Evolutionary conservation across 441 rosid species (phyloP), one percentile per base, ranked within the genome.

Genomic region (Brassica balearica): DNA sequence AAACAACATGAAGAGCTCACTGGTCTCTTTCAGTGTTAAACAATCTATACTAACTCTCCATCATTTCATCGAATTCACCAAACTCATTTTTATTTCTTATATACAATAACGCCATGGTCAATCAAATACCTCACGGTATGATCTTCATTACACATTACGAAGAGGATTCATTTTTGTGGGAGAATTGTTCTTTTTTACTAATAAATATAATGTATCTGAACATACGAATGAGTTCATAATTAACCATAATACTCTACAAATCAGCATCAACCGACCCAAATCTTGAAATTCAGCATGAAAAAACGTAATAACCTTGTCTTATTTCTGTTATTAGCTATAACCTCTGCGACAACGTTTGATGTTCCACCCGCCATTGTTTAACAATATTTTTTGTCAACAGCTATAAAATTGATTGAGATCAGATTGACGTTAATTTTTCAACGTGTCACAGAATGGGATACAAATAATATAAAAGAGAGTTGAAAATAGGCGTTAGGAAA

Each of bases 1-100:
- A 79, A 79, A 68, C 78, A 79, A 69, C 82, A 79, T 79, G 78
- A 74, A 79, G 66, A 79, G 5, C 74, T 79, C 82, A 69, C 62
- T 48, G 38, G 82, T 79, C 82, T 79, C 78, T 79, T 68, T 79
- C 82, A 63, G 59, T 53, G 58, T 38, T 79, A 36, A 73, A 62
- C 78, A 62, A 73, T 63, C 68, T 66, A 60, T 23, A 43, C 55
- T 71, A 65, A 65, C 76, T 65, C 67, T 65, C 71, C 61, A 46
- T 77, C 71, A 68, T 69, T 68, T n/a, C 70, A 34, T 73, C 53
- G 72, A 77, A 72, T 60, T 67, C 68, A 79, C 14, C 78, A 63
- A 62, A 55, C 78, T 79, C 75, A 69, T 74, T 69, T 12, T 62
- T 68, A 51, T 20, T 65, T 32, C 2, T 32, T 59, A 67, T 34